A percentile compares a stretch with the other conserved stretches of the same genome.
phyloP scores from a whole-genome alignment of 768 basidiomycete species.

The Macrolepiota albuminosa region DNA sequence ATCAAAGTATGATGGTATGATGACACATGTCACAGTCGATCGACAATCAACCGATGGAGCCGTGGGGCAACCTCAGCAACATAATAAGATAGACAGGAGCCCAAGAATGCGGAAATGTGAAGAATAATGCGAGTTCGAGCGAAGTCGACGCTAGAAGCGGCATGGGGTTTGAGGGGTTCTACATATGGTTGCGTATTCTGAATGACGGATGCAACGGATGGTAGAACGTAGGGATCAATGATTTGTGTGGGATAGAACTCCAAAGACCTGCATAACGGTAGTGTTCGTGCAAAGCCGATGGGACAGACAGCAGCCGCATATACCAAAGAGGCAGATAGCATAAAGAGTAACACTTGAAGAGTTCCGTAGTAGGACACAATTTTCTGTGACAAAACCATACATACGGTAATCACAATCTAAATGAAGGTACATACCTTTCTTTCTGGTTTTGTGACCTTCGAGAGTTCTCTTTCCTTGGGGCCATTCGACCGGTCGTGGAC shows the following conservation, averaged over 20 bases:
- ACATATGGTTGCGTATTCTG: slow-evolving; percentile 41
- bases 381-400: not conserved
- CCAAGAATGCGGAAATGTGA: slow-evolving; percentile 18
- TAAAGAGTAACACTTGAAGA: slow-evolving; percentile 19
- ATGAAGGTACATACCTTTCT: not conserved
- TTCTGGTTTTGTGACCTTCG: not conserved
- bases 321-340: slow-evolving; percentile 39
- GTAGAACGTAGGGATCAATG: slow-evolving; percentile 67
- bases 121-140: slow-evolving; percentile 29
- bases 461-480: not conserved
- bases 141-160: slow-evolving; percentile 10
- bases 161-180: slow-evolving; percentile 8
- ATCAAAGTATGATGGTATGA: slow-evolving; percentile 26
- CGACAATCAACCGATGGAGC: slow-evolving; percentile 10
- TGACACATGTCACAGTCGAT: slow-evolving; percentile 15
- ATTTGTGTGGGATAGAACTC: slow-evolving; percentile 57
- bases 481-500: slow-evolving; percentile 14
- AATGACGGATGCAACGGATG: slow-evolving; percentile 50
- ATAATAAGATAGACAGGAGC: slow-evolving; percentile 11
- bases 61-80: slow-evolving; percentile 13
- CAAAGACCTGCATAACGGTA: slow-evolving; percentile 52
- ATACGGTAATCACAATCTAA: not conserved
- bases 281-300: slow-evolving; percentile 26
- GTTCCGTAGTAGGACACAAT: not conserved
- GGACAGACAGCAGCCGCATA: slow-evolving; percentile 53